Base-by-base conservation (phyloP, 208 protist genomes). In the Trypanosoma conorhini region DNA sequence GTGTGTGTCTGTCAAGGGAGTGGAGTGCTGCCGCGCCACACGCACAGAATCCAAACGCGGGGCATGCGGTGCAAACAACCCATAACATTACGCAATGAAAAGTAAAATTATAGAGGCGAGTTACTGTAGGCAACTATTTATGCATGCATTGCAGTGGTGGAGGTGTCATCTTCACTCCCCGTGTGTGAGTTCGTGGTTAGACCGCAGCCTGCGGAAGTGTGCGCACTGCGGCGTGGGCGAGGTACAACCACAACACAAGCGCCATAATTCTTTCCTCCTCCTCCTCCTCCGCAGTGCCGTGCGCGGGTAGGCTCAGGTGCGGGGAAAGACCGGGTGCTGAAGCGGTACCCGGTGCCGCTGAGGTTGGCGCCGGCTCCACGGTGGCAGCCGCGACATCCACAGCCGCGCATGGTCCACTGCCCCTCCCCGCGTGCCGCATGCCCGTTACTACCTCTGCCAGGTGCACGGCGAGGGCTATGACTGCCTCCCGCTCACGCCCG, bases 211-310 rank as follows among this genome's bases (percentile, higher is more conserved):
- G 48, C 55, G n/a, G 3, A 35, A 5, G n/a, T 46, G 52, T 68
- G 10, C 10, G 46, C 57, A 26, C 31, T 5, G 66, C 65, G 22
- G 74, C 50, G 22, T 74, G 56, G 50, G 24, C 30, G 0, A 81
- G 60, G 30, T 58, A 64, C 13, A 81, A 42, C 57, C 70, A 81
- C 51, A 81, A 46, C n/a, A 72, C 62, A 33, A 77, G 44, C 19
- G 57, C 57, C 58, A 71, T 70, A 15, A 80, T 72, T 21, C 31
- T 0, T 44, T 60, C 69, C 33, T 79, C 74, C 55, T 52, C 55
- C 5, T 63, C 26, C 26, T 51, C 74, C 55, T 52, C 55, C 5
- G 56, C 26, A 30, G 35, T 35, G 7, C 26, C 50, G 28, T 61
- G 26, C 22, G 1, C 26, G 40, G 55, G 26, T 21, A n/a, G 13